Conservation (phyloP, 148 eudicot genomes). For the Silene uniflora region DNA sequence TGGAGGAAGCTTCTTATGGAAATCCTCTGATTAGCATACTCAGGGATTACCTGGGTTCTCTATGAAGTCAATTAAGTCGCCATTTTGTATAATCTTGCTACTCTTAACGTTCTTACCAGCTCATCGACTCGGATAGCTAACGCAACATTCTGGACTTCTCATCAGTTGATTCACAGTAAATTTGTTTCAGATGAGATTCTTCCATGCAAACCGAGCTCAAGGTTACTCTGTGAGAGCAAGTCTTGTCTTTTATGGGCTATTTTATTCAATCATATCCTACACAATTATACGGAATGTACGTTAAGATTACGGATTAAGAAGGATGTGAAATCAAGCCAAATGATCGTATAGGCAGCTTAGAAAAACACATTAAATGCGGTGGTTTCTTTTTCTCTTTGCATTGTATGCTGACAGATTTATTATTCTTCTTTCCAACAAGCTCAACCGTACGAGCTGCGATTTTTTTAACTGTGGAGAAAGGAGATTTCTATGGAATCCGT, state of each 20-base stretch:
- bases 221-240: neutral
- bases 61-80: slow-evolving; percentile 21
- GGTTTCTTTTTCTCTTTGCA: neutral
- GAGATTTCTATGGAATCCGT: too few relatives aligned
- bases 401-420: too few relatives aligned
- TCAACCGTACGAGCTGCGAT: too few relatives aligned
- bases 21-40: slow-evolving; percentile 42
- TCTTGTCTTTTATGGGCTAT: neutral
- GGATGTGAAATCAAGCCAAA: too few relatives aligned
- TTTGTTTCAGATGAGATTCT: neutral
- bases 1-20: slow-evolving; percentile 39
- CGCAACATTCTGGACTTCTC: neutral
- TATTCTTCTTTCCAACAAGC: too few relatives aligned
- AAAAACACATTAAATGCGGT: neutral
- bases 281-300: neutral
- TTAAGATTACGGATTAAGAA: neutral
- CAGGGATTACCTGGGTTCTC: slow-evolving; percentile 59
- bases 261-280: neutral
- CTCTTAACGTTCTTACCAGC: slow-evolving; percentile 5
- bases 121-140: neutral
- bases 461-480: too few relatives aligned
- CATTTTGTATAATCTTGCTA: neutral
- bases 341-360: too few relatives aligned
- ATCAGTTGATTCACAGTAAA: neutral
- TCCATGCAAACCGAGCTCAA: neutral